These are phyloP conservation scores for Cydonia oblonga DNA, from an alignment of 331 rosid genomes.

Conservation along the genomic window DNA sequence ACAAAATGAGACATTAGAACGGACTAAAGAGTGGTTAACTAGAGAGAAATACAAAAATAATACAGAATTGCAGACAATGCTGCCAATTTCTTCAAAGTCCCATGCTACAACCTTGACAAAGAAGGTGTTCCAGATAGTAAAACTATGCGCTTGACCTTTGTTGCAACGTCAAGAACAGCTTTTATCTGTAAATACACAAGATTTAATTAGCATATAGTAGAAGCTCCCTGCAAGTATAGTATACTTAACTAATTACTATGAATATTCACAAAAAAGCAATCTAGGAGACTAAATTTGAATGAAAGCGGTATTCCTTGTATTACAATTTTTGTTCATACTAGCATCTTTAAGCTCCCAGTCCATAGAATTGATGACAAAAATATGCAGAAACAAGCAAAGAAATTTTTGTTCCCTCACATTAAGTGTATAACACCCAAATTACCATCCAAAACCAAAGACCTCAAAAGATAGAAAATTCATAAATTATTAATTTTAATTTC, in stretches of 20 bases:
- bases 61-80: conserved; percentile 2
- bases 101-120: conserved; percentile 74
- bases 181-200: conserved; percentile 44
- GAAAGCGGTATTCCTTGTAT: not conserved
- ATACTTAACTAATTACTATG: not conserved
- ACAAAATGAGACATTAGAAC: conserved; percentile 32
- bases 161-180: conserved; percentile 80
- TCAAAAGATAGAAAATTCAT: not conserved
- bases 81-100: conserved; percentile 15
- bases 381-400: not conserved
- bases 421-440: not conserved
- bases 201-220: not conserved
- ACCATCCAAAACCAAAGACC: not conserved
- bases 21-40: conserved; percentile 5
- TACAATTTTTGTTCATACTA: not conserved
- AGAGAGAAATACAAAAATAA: not conserved
- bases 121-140: conserved; percentile 96
- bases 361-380: not conserved
- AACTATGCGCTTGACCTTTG: conserved; percentile 57
- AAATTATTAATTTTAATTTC: not conserved
- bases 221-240: not conserved
- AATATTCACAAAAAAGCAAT: conserved; percentile 7
- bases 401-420: not conserved
- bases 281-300: not conserved
- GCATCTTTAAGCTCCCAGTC: not conserved